Evolutionary conservation across 352 stramenopile genomes (phyloP).

Genomic region (Hyaloperonospora arabidopsidis): DNA sequence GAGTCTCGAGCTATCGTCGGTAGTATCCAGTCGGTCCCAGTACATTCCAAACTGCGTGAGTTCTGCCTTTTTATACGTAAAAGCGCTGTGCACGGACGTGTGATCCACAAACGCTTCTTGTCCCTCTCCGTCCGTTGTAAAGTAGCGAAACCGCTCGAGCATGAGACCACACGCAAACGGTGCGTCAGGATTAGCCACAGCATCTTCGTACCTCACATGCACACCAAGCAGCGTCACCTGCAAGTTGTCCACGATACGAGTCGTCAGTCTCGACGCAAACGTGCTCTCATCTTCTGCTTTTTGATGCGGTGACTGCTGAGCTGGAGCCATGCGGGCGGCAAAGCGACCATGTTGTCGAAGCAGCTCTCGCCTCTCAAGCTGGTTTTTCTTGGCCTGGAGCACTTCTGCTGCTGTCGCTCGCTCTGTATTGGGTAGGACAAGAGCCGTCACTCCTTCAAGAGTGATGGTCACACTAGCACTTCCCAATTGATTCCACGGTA

Average conservation of each 20-base stretch:
- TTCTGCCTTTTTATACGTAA: conserved; percentile 60
- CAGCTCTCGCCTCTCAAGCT: conserved; percentile 60
- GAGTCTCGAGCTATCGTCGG: conserved; percentile 22
- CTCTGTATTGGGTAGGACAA: conserved; percentile 57
- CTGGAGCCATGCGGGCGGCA: conserved; percentile 29
- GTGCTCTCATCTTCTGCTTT: conserved; percentile 61
- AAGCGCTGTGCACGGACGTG: conserved; percentile 24
- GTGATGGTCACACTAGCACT: conserved; percentile 68
- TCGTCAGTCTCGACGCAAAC: conserved; percentile 69
- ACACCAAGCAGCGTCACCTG: conserved; percentile 67
- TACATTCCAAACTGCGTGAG: conserved; percentile 48
- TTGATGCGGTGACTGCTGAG: conserved; percentile 1
- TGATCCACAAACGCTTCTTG: conserved; percentile 66
- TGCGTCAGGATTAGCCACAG: conserved; percentile 42
- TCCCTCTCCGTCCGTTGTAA: conserved; percentile 65
- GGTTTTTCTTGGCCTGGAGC: conserved; percentile 46
- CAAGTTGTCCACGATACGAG: conserved; percentile 73
- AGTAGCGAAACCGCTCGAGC: conserved; percentile 55
- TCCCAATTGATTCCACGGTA: conserved; percentile 81
- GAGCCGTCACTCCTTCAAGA: conserved; percentile 62
- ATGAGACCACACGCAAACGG: conserved; percentile 72
- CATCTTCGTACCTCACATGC: conserved; percentile 76
- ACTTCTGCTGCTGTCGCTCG: conserved; percentile 45
- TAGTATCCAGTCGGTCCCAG: conserved; percentile 49
- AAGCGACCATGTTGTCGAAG: conserved; percentile 63